phyloP scores from a whole-genome alignment of 164 flowering plant genomes.

The Santalum album region DNA sequence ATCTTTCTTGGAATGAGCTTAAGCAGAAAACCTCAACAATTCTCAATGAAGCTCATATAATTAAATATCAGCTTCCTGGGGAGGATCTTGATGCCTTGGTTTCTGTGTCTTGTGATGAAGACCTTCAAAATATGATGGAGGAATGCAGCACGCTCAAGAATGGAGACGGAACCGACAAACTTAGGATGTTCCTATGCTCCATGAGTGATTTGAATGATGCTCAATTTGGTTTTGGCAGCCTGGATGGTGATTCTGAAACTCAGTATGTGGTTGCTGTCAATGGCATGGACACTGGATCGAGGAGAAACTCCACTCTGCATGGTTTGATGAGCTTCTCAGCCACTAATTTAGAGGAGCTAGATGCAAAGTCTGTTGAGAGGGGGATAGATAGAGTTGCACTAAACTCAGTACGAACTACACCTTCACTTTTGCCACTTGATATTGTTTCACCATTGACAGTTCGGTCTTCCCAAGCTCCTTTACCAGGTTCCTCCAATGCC shows the following conservation, averaged over 20 bases:
- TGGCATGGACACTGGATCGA: conserved; percentile 39
- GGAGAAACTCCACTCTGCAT: conserved; percentile 17
- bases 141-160: background rate
- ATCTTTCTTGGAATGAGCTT: background rate
- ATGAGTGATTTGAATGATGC: conserved; percentile 31
- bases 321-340: conserved; percentile 20
- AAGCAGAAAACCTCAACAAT: background rate
- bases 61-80: conserved; percentile 6
- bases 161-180: background rate
- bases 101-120: conserved; percentile 5
- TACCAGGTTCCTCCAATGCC: conserved; percentile 12
- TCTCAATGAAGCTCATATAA: background rate
- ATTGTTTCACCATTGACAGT: conserved; percentile 12
- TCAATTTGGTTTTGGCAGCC: conserved; percentile 17
- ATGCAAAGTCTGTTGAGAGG: conserved; percentile 13
- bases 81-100: conserved; percentile 6
- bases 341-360: conserved; percentile 17
- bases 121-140: conserved; percentile 6
- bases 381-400: conserved; percentile 12
- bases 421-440: conserved; percentile 9
- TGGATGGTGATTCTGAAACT: conserved; percentile 32
- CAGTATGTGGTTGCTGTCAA: conserved; percentile 44
- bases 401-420: conserved; percentile 9
- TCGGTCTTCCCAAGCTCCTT: conserved; percentile 12
- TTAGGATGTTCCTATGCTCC: conserved; percentile 1